Percentiles rank a stretch among this genome's conserved stretches.
phyloP scores from a whole-genome alignment of 2,329 filamentous ascomycete species.

The Talaromyces funiculosus region DNA sequence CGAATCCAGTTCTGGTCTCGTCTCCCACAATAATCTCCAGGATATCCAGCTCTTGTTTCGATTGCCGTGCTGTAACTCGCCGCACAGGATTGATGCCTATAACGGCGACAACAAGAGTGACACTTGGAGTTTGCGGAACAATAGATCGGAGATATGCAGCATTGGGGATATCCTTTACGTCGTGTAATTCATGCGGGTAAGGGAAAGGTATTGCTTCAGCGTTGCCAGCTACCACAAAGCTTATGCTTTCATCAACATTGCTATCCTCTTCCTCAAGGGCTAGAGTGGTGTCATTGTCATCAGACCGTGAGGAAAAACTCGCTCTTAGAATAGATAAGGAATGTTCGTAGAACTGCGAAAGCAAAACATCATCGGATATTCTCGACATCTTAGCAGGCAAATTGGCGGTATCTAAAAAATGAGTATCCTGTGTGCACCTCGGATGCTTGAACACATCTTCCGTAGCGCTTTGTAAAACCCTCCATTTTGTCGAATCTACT shows the following conservation, averaged over 20 bases:
- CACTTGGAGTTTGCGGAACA: slow-evolving; percentile 71
- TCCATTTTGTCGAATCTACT: slow-evolving; percentile 23
- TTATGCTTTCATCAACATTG: background rate
- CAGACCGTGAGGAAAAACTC: slow-evolving; percentile 23
- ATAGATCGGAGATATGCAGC: slow-evolving; percentile 61
- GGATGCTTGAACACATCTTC: background rate
- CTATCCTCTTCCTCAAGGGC: slow-evolving; percentile 13
- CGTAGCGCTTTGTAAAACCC: slow-evolving; percentile 20
- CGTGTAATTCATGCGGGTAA: slow-evolving; percentile 48
- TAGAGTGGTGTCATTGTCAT: slow-evolving; percentile 23
- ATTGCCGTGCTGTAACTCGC: slow-evolving; percentile 57
- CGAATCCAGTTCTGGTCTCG: slow-evolving; percentile 75
- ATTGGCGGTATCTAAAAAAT: slow-evolving; percentile 29
- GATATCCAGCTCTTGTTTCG: slow-evolving; percentile 54
- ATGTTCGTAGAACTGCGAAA: slow-evolving; percentile 67
- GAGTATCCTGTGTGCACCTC: slow-evolving; percentile 14
- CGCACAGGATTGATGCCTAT: slow-evolving; percentile 65
- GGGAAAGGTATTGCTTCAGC: slow-evolving; percentile 14
- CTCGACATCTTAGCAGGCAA: slow-evolving; percentile 16
- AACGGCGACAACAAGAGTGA: slow-evolving; percentile 75
- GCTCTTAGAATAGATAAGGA: slow-evolving; percentile 67
- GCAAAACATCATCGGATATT: slow-evolving; percentile 32
- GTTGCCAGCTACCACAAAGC: background rate
- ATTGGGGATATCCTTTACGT: slow-evolving; percentile 65
- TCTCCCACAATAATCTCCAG: slow-evolving; percentile 78